A percentile compares a stretch with the other conserved stretches of the same genome.
Evolutionary conservation across 2,329 filamentous ascomycete species (phyloP).

Genomic region (Magnaporthiopsis poae): DNA sequence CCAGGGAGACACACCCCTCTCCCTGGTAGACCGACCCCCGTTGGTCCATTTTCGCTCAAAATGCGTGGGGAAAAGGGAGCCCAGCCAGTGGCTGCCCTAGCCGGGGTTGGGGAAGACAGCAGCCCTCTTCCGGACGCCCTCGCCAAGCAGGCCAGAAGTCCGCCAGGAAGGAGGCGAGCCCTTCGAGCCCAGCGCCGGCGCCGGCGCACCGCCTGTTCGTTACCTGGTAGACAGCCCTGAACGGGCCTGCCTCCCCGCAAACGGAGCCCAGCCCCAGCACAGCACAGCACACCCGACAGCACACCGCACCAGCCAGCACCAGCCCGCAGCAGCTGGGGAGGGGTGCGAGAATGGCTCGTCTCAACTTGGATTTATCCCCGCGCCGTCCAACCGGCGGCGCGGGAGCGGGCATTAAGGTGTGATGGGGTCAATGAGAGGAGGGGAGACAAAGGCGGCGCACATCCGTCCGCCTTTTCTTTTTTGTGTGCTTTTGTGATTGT

Average conservation of each 20-base stretch:
- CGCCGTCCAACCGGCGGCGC: background rate
- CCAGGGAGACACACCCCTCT: background rate
- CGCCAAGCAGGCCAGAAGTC: background rate
- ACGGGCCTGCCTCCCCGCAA: background rate
- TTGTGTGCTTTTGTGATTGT: background rate
- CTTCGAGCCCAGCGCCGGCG: too few relatives aligned
- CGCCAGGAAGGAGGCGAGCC: background rate
- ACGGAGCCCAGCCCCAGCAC: background rate
- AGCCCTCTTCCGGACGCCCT: background rate
- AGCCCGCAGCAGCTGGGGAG: background rate
- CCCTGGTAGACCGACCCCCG: too few relatives aligned
- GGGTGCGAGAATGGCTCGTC: background rate
- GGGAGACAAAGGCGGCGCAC: background rate
- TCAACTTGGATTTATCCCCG: background rate
- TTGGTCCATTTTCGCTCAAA: background rate
- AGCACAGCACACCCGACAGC: background rate
- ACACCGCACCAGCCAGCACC: background rate
- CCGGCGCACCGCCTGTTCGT: too few relatives aligned
- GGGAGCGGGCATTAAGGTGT: background rate
- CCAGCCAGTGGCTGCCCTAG: background rate
- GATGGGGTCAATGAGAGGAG: background rate
- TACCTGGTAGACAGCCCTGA: background rate
- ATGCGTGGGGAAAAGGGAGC: background rate
- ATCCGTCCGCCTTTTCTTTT: background rate
- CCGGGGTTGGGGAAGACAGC: background rate